Evolutionary conservation across 2,329 filamentous ascomycete genomes (phyloP).

Genomic region (Teratosphaeria gauchensis): DNA sequence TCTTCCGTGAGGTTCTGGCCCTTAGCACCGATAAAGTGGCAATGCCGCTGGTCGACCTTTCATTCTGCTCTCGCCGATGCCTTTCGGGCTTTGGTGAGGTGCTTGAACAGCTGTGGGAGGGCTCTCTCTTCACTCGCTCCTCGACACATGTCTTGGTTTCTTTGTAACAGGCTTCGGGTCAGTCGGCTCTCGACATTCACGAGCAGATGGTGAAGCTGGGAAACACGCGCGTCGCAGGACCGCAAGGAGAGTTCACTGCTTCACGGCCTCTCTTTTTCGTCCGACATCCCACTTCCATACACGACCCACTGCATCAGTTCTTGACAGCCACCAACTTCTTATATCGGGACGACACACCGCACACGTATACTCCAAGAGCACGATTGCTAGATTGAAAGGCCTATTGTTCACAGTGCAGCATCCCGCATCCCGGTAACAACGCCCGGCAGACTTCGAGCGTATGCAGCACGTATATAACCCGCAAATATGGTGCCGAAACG

Average conservation of each 20-base stretch:
- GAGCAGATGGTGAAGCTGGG: not conserved
- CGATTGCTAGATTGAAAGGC: not conserved
- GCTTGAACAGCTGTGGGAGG: not conserved
- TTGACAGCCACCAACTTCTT: not conserved
- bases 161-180: not conserved
- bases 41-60: too few species aligned
- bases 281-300: not conserved
- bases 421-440: not conserved
- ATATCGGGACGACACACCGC: not conserved
- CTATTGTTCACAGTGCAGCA: not conserved
- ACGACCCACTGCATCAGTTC: not conserved
- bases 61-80: not conserved
- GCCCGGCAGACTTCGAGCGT: not conserved
- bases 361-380: not conserved
- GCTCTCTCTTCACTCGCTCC: not conserved
- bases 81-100: not conserved
- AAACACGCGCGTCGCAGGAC: not conserved
- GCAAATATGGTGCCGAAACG: not conserved
- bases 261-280: not conserved
- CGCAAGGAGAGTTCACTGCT: not conserved
- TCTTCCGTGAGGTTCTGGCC: too few species aligned
- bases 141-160: not conserved
- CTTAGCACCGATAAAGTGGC: too few species aligned
- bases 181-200: not conserved
- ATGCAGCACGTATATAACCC: not conserved